Percentiles rank a stretch among this genome's conserved stretches.
These are phyloP conservation scores for Mycena amicta DNA, from an alignment of 768 basidiomycete genomes.

Conservation along the genomic window DNA sequence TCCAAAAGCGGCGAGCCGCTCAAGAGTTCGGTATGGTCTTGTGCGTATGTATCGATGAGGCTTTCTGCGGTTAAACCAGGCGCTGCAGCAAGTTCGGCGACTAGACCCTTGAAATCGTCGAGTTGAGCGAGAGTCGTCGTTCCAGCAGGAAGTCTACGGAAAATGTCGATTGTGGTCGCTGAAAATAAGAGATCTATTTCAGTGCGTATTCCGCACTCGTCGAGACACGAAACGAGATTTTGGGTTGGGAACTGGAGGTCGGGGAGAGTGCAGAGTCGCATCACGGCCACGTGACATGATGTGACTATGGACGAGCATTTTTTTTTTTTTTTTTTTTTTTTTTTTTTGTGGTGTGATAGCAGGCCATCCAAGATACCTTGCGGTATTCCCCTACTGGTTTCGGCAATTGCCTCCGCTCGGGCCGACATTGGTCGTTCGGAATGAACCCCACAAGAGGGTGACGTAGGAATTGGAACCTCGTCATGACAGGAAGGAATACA, in stretches of 20 bases:
- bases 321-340: too few species aligned
- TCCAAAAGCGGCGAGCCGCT: conserved; percentile 56
- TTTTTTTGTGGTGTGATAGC: too few species aligned
- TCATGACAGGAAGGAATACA: too few species aligned
- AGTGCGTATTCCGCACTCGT: conserved; percentile 52
- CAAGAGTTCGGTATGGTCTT: conserved; percentile 26
- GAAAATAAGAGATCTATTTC: conserved; percentile 59
- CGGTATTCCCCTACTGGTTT: too few species aligned
- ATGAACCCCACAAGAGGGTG: too few species aligned
- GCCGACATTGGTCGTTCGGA: too few species aligned
- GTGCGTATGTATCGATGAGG: conserved; percentile 25
- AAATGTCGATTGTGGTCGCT: conserved; percentile 50
- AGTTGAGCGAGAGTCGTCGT: conserved; percentile 53
- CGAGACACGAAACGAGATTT: conserved; percentile 46
- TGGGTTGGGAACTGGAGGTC: conserved; percentile 37
- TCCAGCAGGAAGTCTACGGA: conserved; percentile 52
- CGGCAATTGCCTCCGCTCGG: too few species aligned
- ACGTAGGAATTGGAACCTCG: too few species aligned
- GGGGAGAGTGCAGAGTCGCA: conserved; percentile 45
- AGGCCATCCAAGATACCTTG: too few species aligned
- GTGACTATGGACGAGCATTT: conserved; percentile 12
- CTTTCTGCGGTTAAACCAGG: conserved; percentile 40
- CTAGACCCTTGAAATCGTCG: conserved; percentile 37
- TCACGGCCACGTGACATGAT: conserved; percentile 18
- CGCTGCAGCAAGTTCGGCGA: conserved; percentile 47